Evolutionary conservation across 1,284 basidiomycete genomes (phyloP), one percentile per base, ranked within the genome.

Genomic region (Trichosporon ovoides): DNA sequence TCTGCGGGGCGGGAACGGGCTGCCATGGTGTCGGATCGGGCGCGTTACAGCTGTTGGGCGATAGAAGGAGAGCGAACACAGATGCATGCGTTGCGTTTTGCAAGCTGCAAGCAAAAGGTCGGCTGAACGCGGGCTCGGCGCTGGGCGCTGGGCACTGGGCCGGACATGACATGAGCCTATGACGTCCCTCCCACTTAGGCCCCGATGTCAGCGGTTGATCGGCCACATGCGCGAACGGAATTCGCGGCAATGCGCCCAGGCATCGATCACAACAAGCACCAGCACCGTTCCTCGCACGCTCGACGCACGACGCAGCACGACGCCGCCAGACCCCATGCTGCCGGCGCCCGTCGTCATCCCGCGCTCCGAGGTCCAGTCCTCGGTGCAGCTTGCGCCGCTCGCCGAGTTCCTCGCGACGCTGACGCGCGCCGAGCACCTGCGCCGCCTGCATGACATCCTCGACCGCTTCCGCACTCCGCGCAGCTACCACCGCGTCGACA

Each of bases 401-500:
- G 71, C 69, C 14, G 38, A 51, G 22, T 75, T 69, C 58, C 66
- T 75, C 52, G 52, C 55, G 4, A 37, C 43, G 6, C 58, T 72
- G 6, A 48, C 52, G 11, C 33, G 52, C 13, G 58, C 63, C 7
- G 58, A 62, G 31, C 66, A 72, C 36, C 65, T 72, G 16, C 35
- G 68, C 55, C 70, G 67, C 58, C 69, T 75, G 10, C 55, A 63
- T 18, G 72, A 71, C 49, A 62, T 75, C 18, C 63, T 75, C 13
- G 61, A 66, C 22, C 52, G 68, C 14, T 72, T 65, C 51, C 59
- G 65, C 3, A 72, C 72, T 14, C 71, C 72, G 7, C 62, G 58
- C 40, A 67, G 66, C 36, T 73, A 72, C 56, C 72, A 73, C 53
- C 55, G 69, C 7, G 54, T 71, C 28, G 72, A 73, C 58, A 61